Percentiles rank a stretch among this genome's conserved stretches.
phyloP scores from a whole-genome alignment of 2,329 filamentous ascomycete species.

The Diplocarpon rosae region DNA sequence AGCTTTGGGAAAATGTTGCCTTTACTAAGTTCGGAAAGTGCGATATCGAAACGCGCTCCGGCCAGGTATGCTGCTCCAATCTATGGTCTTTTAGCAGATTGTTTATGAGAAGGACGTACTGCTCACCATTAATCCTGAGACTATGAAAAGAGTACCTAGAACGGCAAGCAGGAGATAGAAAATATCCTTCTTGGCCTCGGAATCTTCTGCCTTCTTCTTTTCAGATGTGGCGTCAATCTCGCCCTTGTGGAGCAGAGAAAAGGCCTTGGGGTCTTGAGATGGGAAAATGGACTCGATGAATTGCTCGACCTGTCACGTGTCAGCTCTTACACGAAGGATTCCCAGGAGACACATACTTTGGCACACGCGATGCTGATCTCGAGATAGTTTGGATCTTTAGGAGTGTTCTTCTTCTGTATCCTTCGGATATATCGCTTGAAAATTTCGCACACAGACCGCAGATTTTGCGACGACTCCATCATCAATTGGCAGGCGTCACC shows the following conservation, averaged over 20 bases:
- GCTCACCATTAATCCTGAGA: conserved; percentile 69
- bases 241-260: conserved; percentile 32
- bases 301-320: conserved; percentile 64
- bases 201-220: conserved; percentile 3
- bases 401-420: conserved; percentile 91
- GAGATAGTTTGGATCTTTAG: conserved; percentile 82
- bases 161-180: conserved; percentile 57
- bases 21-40: conserved; percentile 43
- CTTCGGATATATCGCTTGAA: conserved; percentile 68
- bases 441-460: conserved; percentile 67
- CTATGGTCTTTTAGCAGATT: conserved; percentile 35
- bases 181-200: conserved; percentile 43
- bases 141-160: conserved; percentile 54
- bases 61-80: conserved; percentile 66
- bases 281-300: conserved; percentile 94
- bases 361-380: conserved; percentile 67
- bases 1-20: conserved; percentile 29
- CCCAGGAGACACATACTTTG: not conserved
- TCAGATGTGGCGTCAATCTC: conserved; percentile 11
- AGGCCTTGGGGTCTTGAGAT: conserved; percentile 58
- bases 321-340: not conserved
- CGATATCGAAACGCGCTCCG: conserved; percentile 72
- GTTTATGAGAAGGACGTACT: not conserved
- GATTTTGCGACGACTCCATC: conserved; percentile 85
- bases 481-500: conserved; percentile 87